These are phyloP conservation scores for Apium graveolens DNA, from an alignment of 129 eudicot genomes.

Conservation along the genomic window DNA sequence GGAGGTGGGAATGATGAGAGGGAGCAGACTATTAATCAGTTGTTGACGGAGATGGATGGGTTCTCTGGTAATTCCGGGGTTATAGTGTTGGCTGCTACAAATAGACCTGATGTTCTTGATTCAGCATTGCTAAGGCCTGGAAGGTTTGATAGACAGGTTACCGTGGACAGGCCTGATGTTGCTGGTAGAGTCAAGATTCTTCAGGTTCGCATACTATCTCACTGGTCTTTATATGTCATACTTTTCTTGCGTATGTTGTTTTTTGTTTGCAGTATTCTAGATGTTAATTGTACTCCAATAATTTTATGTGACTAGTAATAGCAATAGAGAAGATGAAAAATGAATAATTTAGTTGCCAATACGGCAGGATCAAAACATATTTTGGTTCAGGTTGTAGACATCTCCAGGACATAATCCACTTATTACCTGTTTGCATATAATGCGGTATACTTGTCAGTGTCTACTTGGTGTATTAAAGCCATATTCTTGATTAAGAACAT, in stretches of 20 bases:
- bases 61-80: conserved; percentile 82
- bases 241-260: not conserved
- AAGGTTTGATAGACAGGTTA: conserved; percentile 83
- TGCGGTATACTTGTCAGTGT: not conserved
- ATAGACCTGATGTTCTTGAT: conserved; percentile 95
- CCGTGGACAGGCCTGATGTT: conserved; percentile 90
- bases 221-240: not conserved
- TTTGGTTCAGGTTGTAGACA: not conserved
- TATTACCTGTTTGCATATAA: not conserved
- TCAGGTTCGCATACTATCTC: conserved; percentile 40
- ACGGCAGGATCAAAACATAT: not conserved
- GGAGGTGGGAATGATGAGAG: conserved; percentile 99
- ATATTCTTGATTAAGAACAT: not conserved
- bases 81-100: conserved; percentile 91
- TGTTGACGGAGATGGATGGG: conserved; percentile 98
- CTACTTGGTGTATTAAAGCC: not conserved
- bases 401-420: not conserved
- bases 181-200: conserved; percentile 94
- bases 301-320: not conserved
- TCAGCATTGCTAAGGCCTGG: conserved; percentile 96
- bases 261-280: not conserved
- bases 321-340: not conserved
- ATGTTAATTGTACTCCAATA: not conserved
- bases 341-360: not conserved
- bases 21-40: conserved; percentile 92